Evolutionary conservation across 345 rosid genomes (phyloP).

Genomic region (Syzygium oleosum): DNA sequence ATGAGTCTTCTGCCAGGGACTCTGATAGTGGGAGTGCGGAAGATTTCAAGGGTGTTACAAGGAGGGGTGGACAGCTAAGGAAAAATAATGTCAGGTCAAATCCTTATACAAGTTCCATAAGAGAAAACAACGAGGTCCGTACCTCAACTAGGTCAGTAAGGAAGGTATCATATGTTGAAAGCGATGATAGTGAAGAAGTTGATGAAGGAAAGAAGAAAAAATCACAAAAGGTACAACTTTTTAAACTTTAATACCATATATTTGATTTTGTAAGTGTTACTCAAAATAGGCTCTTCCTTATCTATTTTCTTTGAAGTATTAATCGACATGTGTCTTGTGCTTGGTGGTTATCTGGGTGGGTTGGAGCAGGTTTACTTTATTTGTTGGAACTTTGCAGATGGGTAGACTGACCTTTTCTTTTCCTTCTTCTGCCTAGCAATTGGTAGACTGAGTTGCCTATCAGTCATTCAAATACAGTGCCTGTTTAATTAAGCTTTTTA

Average conservation of each 20-base stretch:
- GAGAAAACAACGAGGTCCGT: constrained; percentile 72
- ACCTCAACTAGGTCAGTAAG: constrained; percentile 83
- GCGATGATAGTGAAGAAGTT: constrained; percentile 94
- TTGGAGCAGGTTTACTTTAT: neutral
- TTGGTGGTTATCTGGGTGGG: neutral
- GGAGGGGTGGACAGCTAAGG: constrained; percentile 53
- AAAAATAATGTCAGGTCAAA: constrained; percentile 53
- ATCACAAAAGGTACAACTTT: constrained; percentile 53
- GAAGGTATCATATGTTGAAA: constrained; percentile 98
- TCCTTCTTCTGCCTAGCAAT: neutral
- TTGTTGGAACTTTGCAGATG: neutral
- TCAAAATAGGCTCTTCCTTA: neutral
- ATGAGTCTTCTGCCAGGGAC: constrained; percentile 61
- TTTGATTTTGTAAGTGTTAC: neutral
- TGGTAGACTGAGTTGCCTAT: neutral
- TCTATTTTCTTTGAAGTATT: neutral
- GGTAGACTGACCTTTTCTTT: neutral
- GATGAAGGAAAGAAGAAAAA: constrained; percentile 81
- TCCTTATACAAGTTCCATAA: constrained; percentile 15
- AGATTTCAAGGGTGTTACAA: constrained; percentile 48
- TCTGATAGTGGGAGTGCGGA: constrained; percentile 55
- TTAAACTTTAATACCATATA: neutral
- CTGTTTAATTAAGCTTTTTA: neutral
- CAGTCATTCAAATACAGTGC: neutral
- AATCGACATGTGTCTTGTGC: neutral